Conservation (phyloP, 1,139 yeast genomes). For the Entelexis sorbosivorans region DNA sequence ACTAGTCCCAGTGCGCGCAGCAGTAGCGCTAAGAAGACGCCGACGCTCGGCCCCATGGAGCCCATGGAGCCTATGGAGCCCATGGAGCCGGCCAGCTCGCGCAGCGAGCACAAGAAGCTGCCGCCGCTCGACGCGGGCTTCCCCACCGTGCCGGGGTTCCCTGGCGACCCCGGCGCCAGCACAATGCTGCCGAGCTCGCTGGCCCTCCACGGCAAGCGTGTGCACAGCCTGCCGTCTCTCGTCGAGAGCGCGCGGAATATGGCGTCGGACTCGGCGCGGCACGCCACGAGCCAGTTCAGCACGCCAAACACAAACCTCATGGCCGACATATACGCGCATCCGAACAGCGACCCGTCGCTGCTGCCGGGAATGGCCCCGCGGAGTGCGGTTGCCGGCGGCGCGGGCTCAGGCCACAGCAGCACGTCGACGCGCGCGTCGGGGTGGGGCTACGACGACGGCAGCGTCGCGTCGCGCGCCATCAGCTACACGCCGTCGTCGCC, state of each 20-base stretch:
- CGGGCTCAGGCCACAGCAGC: not conserved
- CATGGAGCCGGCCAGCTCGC: slow-evolving; percentile 4
- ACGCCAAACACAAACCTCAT: not conserved
- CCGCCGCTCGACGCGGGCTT: not conserved
- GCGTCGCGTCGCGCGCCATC: not conserved
- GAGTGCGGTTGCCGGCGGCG: no score
- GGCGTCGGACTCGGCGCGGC: not conserved
- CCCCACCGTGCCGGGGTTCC: slow-evolving; percentile 6
- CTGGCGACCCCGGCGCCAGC: slow-evolving; percentile 3
- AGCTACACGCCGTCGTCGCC: not conserved
- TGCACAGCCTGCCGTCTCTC: not conserved
- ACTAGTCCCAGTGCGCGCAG: not conserved
- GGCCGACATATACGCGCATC: not conserved
- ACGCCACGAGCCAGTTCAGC: not conserved
- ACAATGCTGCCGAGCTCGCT: not conserved
- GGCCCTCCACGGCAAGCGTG: not conserved
- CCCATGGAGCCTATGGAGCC: slow-evolving; percentile 10
- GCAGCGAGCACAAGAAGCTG: not conserved
- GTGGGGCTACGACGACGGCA: not conserved
- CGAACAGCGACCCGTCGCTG: not conserved
- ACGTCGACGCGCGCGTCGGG: not conserved
- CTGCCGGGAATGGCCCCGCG: not conserved
- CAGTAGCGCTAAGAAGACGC: not conserved
- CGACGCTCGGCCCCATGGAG: slow-evolving; percentile 12
- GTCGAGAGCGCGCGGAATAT: not conserved